Percentiles rank a stretch among this genome's conserved stretches.
Conservation (phyloP, 2,329 filamentous ascomycete genomes). For the Diaporthe sp. region DNA sequence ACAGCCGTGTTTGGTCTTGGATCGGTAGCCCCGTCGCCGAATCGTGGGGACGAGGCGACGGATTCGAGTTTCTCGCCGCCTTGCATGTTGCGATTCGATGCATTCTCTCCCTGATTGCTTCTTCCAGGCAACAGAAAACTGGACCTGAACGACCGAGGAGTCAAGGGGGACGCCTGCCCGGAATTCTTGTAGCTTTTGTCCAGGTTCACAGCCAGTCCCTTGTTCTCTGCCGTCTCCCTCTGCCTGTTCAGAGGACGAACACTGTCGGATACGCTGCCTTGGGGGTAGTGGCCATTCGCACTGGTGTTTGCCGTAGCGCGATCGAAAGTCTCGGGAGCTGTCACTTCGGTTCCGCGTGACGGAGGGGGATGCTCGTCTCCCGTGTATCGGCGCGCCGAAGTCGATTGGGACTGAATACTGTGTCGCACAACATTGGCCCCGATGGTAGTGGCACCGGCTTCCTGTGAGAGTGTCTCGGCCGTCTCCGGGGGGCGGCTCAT, state of each 20-base stretch:
- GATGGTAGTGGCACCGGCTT: constrained; percentile 25
- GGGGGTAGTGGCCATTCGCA: constrained; percentile 72
- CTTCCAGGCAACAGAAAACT: constrained; percentile 77
- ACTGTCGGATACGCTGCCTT: constrained; percentile 81
- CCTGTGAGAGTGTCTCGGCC: constrained; percentile 28
- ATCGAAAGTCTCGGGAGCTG: constrained; percentile 78
- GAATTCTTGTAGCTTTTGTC: constrained; percentile 70
- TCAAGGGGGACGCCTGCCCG: constrained; percentile 72
- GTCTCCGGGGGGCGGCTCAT: constrained; percentile 53
- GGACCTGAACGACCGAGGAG: constrained; percentile 82
- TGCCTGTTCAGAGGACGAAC: constrained; percentile 81
- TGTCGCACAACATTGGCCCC: constrained; percentile 47
- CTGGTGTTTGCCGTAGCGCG: constrained; percentile 82
- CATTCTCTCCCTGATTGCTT: constrained; percentile 62
- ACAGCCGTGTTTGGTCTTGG: constrained; percentile 46
- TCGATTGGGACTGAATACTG: constrained; percentile 51
- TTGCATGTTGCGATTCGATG: constrained; percentile 70
- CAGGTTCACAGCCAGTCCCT: constrained; percentile 70
- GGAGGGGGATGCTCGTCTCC: constrained; percentile 40
- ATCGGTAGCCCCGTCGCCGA: constrained; percentile 50
- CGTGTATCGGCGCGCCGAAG: constrained; percentile 25
- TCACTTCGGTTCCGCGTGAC: constrained; percentile 60
- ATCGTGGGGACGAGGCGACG: constrained; percentile 79
- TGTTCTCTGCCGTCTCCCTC: constrained; percentile 55
- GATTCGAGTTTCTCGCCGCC: constrained; percentile 90